A percentile compares a stretch with the other conserved stretches of the same genome.
These are phyloP conservation scores for barrel medic (Medicago truncatula) DNA, from an alignment of 306 rosid species.

Conservation along the genomic window MtrunA17r5.0-ANR NC_053049.1:37038501-37039000, in stretches of 20 bases:
- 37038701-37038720: slow-evolving; percentile 51
- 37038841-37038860: slow-evolving; percentile 77
- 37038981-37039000: slow-evolving; percentile 77
- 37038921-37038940: slow-evolving; percentile 78
- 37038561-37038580: slow-evolving; percentile 61
- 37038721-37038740: slow-evolving; percentile 61
- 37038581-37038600: slow-evolving; percentile 59
- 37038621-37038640: slow-evolving; percentile 56
- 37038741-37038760: slow-evolving; percentile 46
- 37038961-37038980: slow-evolving; percentile 56
- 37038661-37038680: not conserved
- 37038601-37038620: slow-evolving; percentile 57
- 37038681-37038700: slow-evolving; percentile 11
- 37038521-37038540: slow-evolving; percentile 59
- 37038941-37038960: slow-evolving; percentile 69
- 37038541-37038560: slow-evolving; percentile 61
- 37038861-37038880: slow-evolving; percentile 71
- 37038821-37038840: slow-evolving; percentile 78
- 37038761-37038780: slow-evolving; percentile 44
- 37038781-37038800: slow-evolving; percentile 38
- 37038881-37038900: slow-evolving; percentile 59
- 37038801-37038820: slow-evolving; percentile 66
- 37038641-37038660: not conserved
- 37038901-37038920: slow-evolving; percentile 53
- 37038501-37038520: slow-evolving; percentile 82